Percentiles rank a stretch among this genome's conserved stretches.
Evolutionary conservation across 192 early-diverging fungal species (phyloP).

Genomic region (Entophlyctis luteolus): DNA sequence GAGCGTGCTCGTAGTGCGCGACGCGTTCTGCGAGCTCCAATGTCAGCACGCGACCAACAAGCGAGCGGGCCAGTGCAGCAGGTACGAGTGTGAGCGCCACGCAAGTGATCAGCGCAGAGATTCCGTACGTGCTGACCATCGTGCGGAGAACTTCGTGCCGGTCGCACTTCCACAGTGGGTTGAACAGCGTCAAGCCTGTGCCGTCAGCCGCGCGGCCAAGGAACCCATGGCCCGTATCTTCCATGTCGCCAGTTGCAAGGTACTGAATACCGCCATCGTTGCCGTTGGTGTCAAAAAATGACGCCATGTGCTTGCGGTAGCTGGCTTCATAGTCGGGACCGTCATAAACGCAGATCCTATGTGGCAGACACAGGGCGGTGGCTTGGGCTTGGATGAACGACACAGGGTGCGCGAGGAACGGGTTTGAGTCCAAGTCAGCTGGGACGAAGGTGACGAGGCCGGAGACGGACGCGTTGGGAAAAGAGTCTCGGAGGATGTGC

Average conservation of each 20-base stretch:
- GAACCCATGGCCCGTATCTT: constrained; percentile 10
- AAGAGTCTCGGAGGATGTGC: not conserved
- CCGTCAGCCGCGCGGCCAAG: not conserved
- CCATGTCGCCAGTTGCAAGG: constrained; percentile 9
- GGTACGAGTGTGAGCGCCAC: constrained; percentile 3
- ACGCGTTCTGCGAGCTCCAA: constrained; percentile 1
- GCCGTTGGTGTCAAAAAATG: not conserved
- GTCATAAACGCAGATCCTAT: not conserved
- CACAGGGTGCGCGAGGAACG: constrained; percentile 12
- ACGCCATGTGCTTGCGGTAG: not conserved
- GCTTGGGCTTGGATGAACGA: constrained; percentile 12
- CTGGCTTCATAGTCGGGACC: not conserved
- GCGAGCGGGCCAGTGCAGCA: not conserved
- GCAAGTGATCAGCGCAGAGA: constrained; percentile 1
- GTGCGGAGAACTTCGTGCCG: not conserved
- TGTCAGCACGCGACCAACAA: not conserved
- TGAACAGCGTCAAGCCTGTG: constrained; percentile 2
- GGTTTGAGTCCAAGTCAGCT: not conserved
- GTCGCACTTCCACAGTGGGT: not conserved
- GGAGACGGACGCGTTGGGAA: not conserved
- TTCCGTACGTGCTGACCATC: not conserved
- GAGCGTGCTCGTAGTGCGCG: not conserved
- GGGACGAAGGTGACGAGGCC: constrained; percentile 8
- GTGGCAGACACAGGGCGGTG: not conserved
- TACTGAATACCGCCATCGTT: not conserved